phyloP scores from a whole-genome alignment of 768 basidiomycete genomes.

The Mrakia blollopis region DNA sequence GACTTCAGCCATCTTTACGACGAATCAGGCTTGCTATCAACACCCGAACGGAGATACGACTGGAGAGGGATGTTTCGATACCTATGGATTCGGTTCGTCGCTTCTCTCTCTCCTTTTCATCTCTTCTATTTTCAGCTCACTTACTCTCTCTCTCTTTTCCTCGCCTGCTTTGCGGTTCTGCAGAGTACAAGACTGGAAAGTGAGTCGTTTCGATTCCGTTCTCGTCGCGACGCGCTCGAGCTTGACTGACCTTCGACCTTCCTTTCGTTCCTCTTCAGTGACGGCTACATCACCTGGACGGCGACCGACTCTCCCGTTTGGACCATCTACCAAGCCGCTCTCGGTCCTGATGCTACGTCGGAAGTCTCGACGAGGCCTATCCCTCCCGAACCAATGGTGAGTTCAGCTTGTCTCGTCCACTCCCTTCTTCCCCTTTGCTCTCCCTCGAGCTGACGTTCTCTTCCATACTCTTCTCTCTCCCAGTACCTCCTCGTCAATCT shows the following conservation, averaged over 20 bases:
- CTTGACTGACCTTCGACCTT: not conserved
- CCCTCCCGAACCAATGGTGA: constrained; percentile 77
- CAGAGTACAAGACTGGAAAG: constrained; percentile 50
- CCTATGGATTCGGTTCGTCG: constrained; percentile 77
- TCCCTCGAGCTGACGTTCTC: not conserved
- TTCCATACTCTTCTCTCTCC: not conserved
- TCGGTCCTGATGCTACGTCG: constrained; percentile 57
- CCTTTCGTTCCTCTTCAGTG: constrained; percentile 40
- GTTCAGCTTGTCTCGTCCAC: constrained; percentile 31
- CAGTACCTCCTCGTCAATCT: constrained; percentile 81
- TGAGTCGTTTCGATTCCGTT: constrained; percentile 36
- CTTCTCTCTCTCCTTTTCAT: not conserved
- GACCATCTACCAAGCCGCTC: constrained; percentile 59
- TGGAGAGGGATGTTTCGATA: constrained; percentile 52
- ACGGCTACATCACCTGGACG: constrained; percentile 30
- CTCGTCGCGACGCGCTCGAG: not conserved
- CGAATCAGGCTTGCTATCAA: constrained; percentile 69
- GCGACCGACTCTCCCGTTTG: not conserved
- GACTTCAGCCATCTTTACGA: constrained; percentile 64
- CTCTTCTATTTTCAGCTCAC: not conserved
- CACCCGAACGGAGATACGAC: constrained; percentile 46
- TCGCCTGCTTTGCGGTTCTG: not conserved
- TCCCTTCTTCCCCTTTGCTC: not conserved
- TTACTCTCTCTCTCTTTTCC: not conserved
- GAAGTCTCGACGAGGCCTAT: constrained; percentile 66